A percentile compares a stretch with the other conserved stretches of the same genome.
Conservation (phyloP, 768 basidiomycete species). For the Gelatoporia subvermispora region DNA sequence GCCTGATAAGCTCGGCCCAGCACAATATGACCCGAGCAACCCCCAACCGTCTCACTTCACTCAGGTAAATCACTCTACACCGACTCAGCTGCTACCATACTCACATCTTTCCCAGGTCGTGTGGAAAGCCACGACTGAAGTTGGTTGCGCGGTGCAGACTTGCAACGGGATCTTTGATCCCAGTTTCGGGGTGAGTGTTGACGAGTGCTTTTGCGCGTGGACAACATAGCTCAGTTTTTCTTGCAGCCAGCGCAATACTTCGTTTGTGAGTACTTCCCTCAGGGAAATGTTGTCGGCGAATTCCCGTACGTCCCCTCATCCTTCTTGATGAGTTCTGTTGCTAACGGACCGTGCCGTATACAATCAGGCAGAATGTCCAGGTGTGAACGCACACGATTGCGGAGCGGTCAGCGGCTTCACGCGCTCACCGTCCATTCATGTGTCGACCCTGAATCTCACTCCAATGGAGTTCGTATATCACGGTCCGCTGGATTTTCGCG, state of each 20-base stretch:
- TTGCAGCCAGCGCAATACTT: conserved; percentile 49
- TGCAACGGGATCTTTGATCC: conserved; percentile 58
- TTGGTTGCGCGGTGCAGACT: conserved; percentile 56
- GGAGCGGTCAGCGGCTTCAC: too few species aligned
- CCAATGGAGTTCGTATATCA: too few species aligned
- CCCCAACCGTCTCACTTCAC: conserved; percentile 67
- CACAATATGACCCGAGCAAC: conserved; percentile 50
- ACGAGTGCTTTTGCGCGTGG: not conserved
- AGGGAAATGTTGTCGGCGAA: conserved; percentile 60
- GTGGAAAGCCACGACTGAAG: conserved; percentile 61
- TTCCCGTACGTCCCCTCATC: conserved; percentile 44
- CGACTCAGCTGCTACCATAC: not conserved
- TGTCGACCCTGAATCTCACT: too few species aligned
- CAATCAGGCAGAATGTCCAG: conserved; percentile 27
- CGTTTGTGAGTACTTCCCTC: conserved; percentile 65
- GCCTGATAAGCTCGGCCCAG: conserved; percentile 25
- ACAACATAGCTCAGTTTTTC: not conserved
- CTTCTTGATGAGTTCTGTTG: not conserved
- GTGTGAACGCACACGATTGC: conserved; percentile 4
- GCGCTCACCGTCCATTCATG: too few species aligned
- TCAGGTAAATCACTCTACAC: conserved; percentile 37
- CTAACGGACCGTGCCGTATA: not conserved
- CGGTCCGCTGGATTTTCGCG: too few species aligned
- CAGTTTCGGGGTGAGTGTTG: conserved; percentile 45
- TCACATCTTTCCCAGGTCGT: conserved; percentile 29